Evolutionary conservation across 768 basidiomycete genomes (phyloP), one percentile per base, ranked within the genome.

Genomic region (Imleria badia): DNA sequence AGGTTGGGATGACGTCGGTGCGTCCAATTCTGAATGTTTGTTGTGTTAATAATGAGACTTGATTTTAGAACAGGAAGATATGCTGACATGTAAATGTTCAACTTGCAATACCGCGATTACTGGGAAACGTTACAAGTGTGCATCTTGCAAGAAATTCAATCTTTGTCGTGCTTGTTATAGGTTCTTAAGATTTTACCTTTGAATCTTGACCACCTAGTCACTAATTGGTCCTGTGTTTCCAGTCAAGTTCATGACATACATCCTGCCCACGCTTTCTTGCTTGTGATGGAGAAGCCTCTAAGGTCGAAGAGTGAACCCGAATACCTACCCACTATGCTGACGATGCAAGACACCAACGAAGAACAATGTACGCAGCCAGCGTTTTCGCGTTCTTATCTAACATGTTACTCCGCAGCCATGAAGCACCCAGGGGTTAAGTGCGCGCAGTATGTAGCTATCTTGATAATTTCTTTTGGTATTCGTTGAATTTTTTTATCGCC

Each of bases 171-270:
- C 85, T 1, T 94, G 91, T 63, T 94, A 90, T 68, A 82, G 88
- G 92, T 91, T 33, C 22, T 35, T 43, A 14, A 31, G 46, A 55
- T 73, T 58, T 42, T 42, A 45, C 23, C 12, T 20, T 17, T 43
- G 6, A 13, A 45, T 45, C 39, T 52, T 20, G 31, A 34, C 9
- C 3, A 13, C 45, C 9, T 45, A 33, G 51, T 58, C 11, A 53
- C 35, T n/a, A 3, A 26, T 45, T 12, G 6, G 17, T 44, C 11
- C 20, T 29, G 14, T 23, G 39, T 31, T 51, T 49, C 44, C 58
- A 94, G 93, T 65, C 85, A 91, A 73, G 93, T 94, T 12, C 91
- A 95, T 60, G 91, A 94, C 63, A 81, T 96, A 15, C 94, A 98
- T 64, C 95, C 94, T 1, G 81, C 83, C 0, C 93, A 98, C 64